Evolutionary conservation across 345 rosid species (phyloP).

Genomic region (Eucalyptus melliodora): DNA sequence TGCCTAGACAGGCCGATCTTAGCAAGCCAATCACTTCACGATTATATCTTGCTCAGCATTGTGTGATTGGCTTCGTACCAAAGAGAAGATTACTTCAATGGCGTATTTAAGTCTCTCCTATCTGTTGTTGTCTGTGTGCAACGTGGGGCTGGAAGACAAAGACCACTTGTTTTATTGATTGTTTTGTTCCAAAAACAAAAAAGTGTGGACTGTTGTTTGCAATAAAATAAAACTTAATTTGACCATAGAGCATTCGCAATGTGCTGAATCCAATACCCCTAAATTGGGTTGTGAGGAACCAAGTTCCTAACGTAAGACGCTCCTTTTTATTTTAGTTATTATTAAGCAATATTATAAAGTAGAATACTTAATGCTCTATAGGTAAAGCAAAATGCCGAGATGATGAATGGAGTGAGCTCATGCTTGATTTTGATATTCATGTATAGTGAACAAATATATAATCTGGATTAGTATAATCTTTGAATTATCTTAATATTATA

Average conservation of each 20-base stretch:
- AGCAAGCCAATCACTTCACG: background rate
- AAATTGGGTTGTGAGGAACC: background rate
- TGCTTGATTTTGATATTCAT: background rate
- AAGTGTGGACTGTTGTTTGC: background rate
- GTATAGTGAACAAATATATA: background rate
- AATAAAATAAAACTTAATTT: background rate
- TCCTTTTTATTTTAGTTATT: background rate
- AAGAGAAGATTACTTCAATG: background rate
- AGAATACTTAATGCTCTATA: background rate
- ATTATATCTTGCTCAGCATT: background rate
- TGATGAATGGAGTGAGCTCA: background rate
- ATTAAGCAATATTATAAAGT: background rate
- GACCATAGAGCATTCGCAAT: background rate
- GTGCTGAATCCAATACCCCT: background rate
- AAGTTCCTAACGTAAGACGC: background rate
- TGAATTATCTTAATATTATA: background rate
- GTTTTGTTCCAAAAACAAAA: background rate
- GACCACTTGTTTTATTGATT: background rate
- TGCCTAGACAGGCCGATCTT: background rate
- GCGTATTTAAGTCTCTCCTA: background rate
- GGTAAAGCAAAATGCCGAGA: background rate
- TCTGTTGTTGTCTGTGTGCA: background rate
- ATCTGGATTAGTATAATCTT: background rate
- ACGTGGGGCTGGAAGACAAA: background rate
- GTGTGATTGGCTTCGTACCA: background rate